A percentile compares a stretch with the other conserved stretches of the same genome.
These are phyloP conservation scores for Stemphylium lycopersici DNA, from an alignment of 2,329 filamentous ascomycete genomes.

Conservation along the genomic window DNA sequence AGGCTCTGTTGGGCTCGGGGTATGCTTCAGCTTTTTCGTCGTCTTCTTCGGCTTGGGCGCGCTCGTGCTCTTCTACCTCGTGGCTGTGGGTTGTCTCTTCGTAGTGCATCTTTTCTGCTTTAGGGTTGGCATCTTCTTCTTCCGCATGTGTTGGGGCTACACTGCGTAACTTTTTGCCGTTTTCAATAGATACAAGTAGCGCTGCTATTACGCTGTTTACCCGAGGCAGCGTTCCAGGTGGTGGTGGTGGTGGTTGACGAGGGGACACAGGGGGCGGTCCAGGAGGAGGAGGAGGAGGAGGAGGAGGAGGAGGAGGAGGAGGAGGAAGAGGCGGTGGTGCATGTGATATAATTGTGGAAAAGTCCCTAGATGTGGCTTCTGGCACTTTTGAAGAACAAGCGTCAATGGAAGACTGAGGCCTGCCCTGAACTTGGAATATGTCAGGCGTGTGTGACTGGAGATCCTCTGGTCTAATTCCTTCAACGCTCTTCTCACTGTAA, in stretches of 20 bases:
- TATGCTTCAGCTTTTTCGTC: background rate
- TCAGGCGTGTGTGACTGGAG: background rate
- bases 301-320: no score
- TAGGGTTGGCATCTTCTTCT: background rate
- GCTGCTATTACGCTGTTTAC: background rate
- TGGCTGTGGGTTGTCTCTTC: slow-evolving; percentile 16
- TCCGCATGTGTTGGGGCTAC: slow-evolving; percentile 4
- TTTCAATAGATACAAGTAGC: slow-evolving; percentile 3
- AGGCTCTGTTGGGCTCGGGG: slow-evolving; percentile 4
- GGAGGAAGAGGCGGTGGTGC: background rate
- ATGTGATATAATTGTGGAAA: slow-evolving; percentile 1
- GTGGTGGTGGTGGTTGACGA: background rate
- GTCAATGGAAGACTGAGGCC: background rate
- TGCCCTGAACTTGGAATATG: background rate
- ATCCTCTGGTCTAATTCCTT: background rate
- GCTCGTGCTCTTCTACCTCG: slow-evolving; percentile 17
- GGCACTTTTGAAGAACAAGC: background rate
- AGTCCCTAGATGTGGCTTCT: background rate
- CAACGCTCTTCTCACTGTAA: background rate
- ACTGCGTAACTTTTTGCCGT: slow-evolving; percentile 2
- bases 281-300: no score
- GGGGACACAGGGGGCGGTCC: background rate
- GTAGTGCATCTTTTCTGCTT: slow-evolving; percentile 5
- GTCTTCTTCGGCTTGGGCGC: slow-evolving; percentile 9
- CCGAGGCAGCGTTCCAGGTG: background rate